A percentile compares a stretch with the other conserved stretches of the same genome.
phyloP scores from a whole-genome alignment of 768 basidiomycete genomes.

The Infundibulicybe gibba region DNA sequence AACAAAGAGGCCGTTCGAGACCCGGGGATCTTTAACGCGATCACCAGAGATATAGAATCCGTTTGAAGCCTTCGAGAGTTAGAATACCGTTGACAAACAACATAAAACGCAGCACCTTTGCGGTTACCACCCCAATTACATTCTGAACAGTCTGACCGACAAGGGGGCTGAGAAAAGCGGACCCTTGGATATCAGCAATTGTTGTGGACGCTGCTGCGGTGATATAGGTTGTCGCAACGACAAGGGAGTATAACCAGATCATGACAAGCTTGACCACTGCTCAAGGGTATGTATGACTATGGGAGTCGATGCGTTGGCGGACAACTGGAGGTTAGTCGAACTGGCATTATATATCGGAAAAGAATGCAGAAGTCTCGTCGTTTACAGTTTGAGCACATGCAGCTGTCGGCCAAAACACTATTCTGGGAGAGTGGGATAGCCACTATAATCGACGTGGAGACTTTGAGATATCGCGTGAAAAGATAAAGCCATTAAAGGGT shows the following conservation, averaged over 20 bases:
- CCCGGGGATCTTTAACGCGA: slow-evolving; percentile 37
- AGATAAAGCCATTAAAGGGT: background rate
- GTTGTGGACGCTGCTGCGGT: slow-evolving; percentile 26
- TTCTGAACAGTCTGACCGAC: slow-evolving; percentile 39
- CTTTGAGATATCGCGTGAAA: too few relatives aligned
- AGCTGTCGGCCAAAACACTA: slow-evolving; percentile 8
- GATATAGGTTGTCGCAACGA: slow-evolving; percentile 23
- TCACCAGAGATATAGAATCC: slow-evolving; percentile 49
- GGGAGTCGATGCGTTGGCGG: background rate
- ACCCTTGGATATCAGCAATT: slow-evolving; percentile 54
- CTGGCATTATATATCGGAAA: slow-evolving; percentile 3
- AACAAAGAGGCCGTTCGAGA: slow-evolving; percentile 49
- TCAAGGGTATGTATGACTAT: background rate
- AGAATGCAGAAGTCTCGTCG: background rate
- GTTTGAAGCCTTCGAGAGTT: slow-evolving; percentile 28
- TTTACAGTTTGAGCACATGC: slow-evolving; percentile 9
- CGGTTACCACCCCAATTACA: slow-evolving; percentile 49
- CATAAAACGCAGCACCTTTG: slow-evolving; percentile 34
- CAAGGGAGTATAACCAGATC: slow-evolving; percentile 24
- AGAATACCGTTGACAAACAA: background rate
- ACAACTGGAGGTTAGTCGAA: too few relatives aligned
- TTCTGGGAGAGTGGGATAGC: slow-evolving; percentile 2
- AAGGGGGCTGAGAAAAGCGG: slow-evolving; percentile 41
- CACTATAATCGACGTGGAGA: background rate
- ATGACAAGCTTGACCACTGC: slow-evolving; percentile 14